Base-by-base conservation (phyloP, 2,329 filamentous ascomycete species). In the Epichloe gansuensis region DNA sequence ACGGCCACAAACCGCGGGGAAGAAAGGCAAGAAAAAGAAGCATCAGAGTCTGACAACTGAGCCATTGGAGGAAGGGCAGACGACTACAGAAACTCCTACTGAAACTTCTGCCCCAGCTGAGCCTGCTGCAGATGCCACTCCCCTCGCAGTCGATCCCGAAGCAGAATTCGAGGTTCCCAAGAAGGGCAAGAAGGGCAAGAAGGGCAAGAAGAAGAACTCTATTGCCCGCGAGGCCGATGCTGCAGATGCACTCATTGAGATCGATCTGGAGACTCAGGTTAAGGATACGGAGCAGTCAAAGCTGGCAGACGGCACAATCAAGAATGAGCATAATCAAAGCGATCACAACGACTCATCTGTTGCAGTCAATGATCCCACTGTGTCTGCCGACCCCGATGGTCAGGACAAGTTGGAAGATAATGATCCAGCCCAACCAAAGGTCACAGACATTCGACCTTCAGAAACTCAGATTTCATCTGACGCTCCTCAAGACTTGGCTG, bases 11-110 rank as follows among this genome's bases (percentile, higher is more conserved):
- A 36, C 34, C 11, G 52, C 39, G 1, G 43, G 47, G 35, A 53
- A 57, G 27, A 55, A 56, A 36, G 50, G 23, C 47, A 53, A 55
- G 47, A 55, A 55, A 49, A 53, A 57, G 51, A 51, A 53, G 55
- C 49, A 38, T 25, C 47, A 35, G 15, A 49, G 41, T 38, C 47
- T 51, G 34, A 42, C 38, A 6, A 25, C 39, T 12, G 51, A 31
- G 21, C 13, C 48, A 8, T 34, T 35, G 13, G 36, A 50, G 9
- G 53, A 53, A 7, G 43, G 34, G 4, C 21, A 21, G 12, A n/a
- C 25, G 11, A 6, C 27, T 23, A 21, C 48, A 15, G 40, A 48
- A 9, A 2, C 40, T 15, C 23, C 36, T 4, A 21, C 34, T 5
- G 50, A 53, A 5, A n/a, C 42, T 21, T 5, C 41, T 6, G 39